A percentile compares a stretch with the other conserved stretches of the same genome.
These are phyloP conservation scores for Silene latifolia DNA, from an alignment of 148 eudicot species.

Conservation along the genomic window DNA sequence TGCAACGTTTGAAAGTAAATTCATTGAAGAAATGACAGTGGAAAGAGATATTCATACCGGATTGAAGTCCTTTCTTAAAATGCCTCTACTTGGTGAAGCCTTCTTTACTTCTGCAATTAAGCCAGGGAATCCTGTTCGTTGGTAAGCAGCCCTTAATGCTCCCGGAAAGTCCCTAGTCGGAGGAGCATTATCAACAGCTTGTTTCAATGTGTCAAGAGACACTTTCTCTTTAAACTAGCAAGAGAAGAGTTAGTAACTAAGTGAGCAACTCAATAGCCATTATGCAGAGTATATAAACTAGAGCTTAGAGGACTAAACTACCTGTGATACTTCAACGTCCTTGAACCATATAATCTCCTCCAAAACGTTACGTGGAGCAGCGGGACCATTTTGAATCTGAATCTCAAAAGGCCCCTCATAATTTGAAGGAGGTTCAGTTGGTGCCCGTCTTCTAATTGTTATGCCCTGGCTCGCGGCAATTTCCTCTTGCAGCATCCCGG, in stretches of 20 bases:
- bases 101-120: conserved; percentile 98
- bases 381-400: conserved; percentile 45
- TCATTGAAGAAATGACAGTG: neutral
- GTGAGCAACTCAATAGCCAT: neutral
- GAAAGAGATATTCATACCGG: conserved; percentile 44
- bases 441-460: conserved; percentile 77
- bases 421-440: conserved; percentile 67
- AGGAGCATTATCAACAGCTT: conserved; percentile 49
- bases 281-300: neutral
- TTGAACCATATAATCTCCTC: conserved; percentile 96
- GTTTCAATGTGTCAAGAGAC: conserved; percentile 47
- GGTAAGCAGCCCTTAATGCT: conserved; percentile 67
- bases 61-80: conserved; percentile 79
- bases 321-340: conserved; percentile 76
- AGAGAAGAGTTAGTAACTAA: neutral
- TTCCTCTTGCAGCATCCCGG: conserved; percentile 57
- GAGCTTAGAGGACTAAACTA: conserved; percentile 13
- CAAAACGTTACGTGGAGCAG: conserved; percentile 71
- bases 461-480: conserved; percentile 75
- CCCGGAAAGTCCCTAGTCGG: conserved; percentile 75
- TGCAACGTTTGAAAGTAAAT: neutral
- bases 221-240: conserved; percentile 60
- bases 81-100: conserved; percentile 98
- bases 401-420: conserved; percentile 86
- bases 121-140: conserved; percentile 76